Conservation (phyloP, 345 rosid species). For the Clausena lansium region DNA sequence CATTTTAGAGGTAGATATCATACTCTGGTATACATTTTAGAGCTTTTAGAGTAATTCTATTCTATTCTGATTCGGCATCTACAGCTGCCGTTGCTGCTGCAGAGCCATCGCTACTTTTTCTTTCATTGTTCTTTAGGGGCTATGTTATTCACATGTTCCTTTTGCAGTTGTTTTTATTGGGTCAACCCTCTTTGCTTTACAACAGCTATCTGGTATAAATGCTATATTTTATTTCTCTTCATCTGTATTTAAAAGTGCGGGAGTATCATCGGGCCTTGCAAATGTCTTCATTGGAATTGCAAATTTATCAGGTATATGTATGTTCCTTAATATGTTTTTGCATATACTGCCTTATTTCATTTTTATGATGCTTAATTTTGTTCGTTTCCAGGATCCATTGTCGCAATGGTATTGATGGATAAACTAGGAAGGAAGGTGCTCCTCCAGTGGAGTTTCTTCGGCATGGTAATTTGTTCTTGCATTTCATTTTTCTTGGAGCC, state of each 20-base stretch:
- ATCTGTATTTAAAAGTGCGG: slow-evolving; percentile 90
- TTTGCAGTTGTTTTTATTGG: slow-evolving; percentile 99
- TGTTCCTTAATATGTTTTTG: slow-evolving; percentile 11
- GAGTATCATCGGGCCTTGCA: slow-evolving; percentile 80
- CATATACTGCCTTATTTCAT: neutral
- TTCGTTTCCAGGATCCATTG: slow-evolving; percentile 58
- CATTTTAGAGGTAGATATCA: slow-evolving; percentile 74
- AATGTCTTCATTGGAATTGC: slow-evolving; percentile 73
- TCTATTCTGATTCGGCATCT: slow-evolving; percentile 9
- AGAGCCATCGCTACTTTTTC: neutral
- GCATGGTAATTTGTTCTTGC: slow-evolving; percentile 55
- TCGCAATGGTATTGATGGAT: slow-evolving; percentile 96
- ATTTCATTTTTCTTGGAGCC: slow-evolving; percentile 8
- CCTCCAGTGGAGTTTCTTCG: slow-evolving; percentile 76
- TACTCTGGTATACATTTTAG: neutral
- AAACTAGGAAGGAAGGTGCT: slow-evolving; percentile 79
- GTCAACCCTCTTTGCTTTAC: slow-evolving; percentile 99
- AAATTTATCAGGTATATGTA: slow-evolving; percentile 65
- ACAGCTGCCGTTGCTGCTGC: slow-evolving; percentile 12
- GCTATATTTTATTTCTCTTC: slow-evolving; percentile 99
- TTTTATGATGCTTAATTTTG: slow-evolving; percentile 2
- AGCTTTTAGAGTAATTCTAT: slow-evolving; percentile 13
- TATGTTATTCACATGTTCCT: slow-evolving; percentile 72
- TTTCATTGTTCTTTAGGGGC: slow-evolving; percentile 33
- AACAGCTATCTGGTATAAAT: slow-evolving; percentile 99